Base-by-base conservation (phyloP, 169 alveolate species). In the Sarcocystis neurona region DNA sequence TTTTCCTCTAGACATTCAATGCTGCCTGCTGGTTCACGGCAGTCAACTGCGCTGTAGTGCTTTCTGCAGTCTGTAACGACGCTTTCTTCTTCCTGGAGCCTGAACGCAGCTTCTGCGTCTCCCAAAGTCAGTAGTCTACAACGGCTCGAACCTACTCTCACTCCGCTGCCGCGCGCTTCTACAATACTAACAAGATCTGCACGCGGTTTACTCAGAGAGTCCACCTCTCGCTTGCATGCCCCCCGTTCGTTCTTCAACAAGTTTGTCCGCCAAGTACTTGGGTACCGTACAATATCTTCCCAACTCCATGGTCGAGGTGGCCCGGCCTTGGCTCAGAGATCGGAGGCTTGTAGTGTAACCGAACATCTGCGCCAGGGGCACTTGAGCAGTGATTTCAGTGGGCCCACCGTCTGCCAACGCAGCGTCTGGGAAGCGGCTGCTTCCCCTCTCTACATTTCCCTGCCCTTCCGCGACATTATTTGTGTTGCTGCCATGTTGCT, bases 301-400 rank as follows among this genome's bases (percentile, higher is more conserved):
- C 93, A 96, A 93, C 32, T 93, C 92, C 97, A 95, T 94, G 63
- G 93, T 92, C 89, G 92, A 95, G 74, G 93, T 87, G 18, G 96
- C 97, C 2, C 97, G 94, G 41, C 98, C 98, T 91, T 96, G 97
- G 50, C 97, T 90, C 47, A 94, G 56, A 27, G 96, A 94, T 41
- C 98, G 93, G 41, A 96, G 93, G 80, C 86, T 94, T 3, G 96
- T 95, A 12, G 96, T 93, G 94, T 96, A 96, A 30, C 97, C 96
- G 70, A 93, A 94, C 96, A 96, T 92, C 87, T 93, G 95, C 50
- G 95, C 92, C 20, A 95, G 94, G 1, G 97, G 98, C 2, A 95
- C 95, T 70, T 92, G 95, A 10, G 90, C 95, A 18, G 53, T 60
- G 41, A 92, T 89, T 80, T 92, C 92, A 3, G n/a, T 87, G 58